A percentile compares a stretch with the other conserved stretches of the same genome.
phyloP scores from a whole-genome alignment of 1,139 yeast species.

The Geotrichum macrosporum region DNA sequence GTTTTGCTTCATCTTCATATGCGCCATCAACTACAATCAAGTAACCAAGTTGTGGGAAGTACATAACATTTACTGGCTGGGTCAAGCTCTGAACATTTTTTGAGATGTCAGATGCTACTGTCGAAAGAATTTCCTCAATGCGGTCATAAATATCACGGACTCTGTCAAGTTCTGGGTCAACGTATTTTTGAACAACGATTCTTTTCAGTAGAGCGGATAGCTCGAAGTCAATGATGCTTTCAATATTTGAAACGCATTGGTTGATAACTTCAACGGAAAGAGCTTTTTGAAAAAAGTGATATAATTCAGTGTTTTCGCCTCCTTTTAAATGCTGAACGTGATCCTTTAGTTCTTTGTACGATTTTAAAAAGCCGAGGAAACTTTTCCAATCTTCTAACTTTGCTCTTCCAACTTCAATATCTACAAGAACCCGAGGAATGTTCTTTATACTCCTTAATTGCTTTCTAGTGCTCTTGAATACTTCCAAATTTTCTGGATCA shows the following conservation, averaged over 20 bases:
- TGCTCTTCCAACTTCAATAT: slow-evolving; percentile 34
- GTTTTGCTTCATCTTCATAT: slow-evolving; percentile 16
- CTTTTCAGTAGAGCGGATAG: slow-evolving; percentile 36
- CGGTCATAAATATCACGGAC: slow-evolving; percentile 37
- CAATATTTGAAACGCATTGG: slow-evolving; percentile 23
- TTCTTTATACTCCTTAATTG: slow-evolving; percentile 34
- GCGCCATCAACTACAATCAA: slow-evolving; percentile 30
- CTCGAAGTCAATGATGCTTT: slow-evolving; percentile 38
- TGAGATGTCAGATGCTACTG: slow-evolving; percentile 30
- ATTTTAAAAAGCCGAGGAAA: slow-evolving; percentile 27
- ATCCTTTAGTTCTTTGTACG: slow-evolving; percentile 11
- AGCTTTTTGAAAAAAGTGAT: neutral
- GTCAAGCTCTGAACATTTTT: slow-evolving; percentile 23
- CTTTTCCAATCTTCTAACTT: slow-evolving; percentile 34
- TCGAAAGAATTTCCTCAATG: slow-evolving; percentile 38
- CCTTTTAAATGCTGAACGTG: slow-evolving; percentile 20
- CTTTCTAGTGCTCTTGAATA: slow-evolving; percentile 23
- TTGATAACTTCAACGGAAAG: slow-evolving; percentile 23
- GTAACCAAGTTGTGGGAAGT: slow-evolving; percentile 47
- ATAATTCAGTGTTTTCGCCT: slow-evolving; percentile 1
- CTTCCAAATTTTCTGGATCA: slow-evolving; percentile 25
- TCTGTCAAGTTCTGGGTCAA: slow-evolving; percentile 38
- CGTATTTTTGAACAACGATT: slow-evolving; percentile 35
- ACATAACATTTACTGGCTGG: slow-evolving; percentile 38
- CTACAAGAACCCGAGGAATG: slow-evolving; percentile 29